Conservation (phyloP, 768 basidiomycete genomes). For the Mrakia blollopis region DNA sequence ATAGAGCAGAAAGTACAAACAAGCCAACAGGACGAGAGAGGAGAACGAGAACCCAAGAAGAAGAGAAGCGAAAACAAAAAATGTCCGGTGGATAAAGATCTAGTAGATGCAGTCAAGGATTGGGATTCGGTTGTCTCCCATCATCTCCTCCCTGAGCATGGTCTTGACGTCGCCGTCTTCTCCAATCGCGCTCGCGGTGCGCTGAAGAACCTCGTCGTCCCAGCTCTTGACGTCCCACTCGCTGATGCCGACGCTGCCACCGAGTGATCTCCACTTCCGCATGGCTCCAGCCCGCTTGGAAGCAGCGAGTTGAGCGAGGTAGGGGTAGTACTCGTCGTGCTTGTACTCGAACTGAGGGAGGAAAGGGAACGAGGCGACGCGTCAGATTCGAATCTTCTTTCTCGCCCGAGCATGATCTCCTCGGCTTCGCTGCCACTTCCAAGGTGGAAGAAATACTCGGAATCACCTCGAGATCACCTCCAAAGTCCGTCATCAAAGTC, state of each 20-base stretch:
- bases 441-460: not conserved
- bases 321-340: slow-evolving; percentile 21
- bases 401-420: too few species aligned
- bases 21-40: too few species aligned
- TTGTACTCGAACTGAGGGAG: slow-evolving; percentile 12
- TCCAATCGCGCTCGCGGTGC: not conserved
- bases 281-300: not conserved
- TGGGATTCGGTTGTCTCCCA: not conserved
- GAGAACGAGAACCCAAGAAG: not conserved
- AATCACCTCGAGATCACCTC: slow-evolving; percentile 12
- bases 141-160: not conserved
- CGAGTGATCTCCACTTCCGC: not conserved
- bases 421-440: too few species aligned
- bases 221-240: slow-evolving; percentile 19
- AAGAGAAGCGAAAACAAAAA: not conserved
- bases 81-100: not conserved
- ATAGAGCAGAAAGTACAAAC: too few species aligned
- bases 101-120: slow-evolving; percentile 4
- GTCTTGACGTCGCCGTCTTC: not conserved
- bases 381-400: not conserved
- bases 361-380: too few species aligned
- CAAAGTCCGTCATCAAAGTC: not conserved
- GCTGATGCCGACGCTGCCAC: not conserved
- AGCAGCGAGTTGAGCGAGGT: slow-evolving; percentile 7
- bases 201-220: not conserved